Conservation (phyloP, 2,329 filamentous ascomycete genomes). For the Cladobotryum mycophilum region DNA sequence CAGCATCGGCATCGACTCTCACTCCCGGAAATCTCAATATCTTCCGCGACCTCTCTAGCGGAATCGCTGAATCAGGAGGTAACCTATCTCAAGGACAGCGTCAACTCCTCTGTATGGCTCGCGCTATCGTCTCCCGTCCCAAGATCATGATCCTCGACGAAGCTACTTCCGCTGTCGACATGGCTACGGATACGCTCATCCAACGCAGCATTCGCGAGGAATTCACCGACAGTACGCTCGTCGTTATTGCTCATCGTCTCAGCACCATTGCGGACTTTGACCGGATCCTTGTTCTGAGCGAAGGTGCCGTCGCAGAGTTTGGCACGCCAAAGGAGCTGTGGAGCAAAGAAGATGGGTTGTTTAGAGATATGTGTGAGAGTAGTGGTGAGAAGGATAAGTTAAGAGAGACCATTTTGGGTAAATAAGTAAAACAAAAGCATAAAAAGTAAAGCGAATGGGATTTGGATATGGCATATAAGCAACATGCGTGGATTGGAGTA, state of each 20-base stretch:
- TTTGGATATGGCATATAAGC: background rate
- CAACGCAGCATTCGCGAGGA: conserved; percentile 67
- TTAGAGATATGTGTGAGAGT: conserved; percentile 57
- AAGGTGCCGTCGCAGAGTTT: conserved; percentile 62
- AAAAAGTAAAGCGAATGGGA: background rate
- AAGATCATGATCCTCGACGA: conserved; percentile 78
- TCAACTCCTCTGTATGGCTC: conserved; percentile 68
- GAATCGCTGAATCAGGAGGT: conserved; percentile 64
- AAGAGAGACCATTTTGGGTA: conserved; percentile 37
- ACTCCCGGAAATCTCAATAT: conserved; percentile 54
- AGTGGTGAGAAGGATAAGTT: conserved; percentile 53
- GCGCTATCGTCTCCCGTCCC: conserved; percentile 64
- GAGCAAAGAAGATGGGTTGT: conserved; percentile 45
- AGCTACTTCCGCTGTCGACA: conserved; percentile 72
- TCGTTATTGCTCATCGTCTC: conserved; percentile 70
- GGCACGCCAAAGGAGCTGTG: conserved; percentile 59
- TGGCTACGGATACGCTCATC: conserved; percentile 68
- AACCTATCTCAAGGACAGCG: conserved; percentile 73
- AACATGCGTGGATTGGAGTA: no score
- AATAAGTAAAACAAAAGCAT: background rate
- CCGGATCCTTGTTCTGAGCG: conserved; percentile 63
- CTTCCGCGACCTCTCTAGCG: conserved; percentile 55
- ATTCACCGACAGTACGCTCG: conserved; percentile 60
- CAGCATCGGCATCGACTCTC: conserved; percentile 26
- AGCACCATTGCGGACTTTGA: conserved; percentile 75